These are phyloP conservation scores for Ustilago shanxiensis DNA, from an alignment of 1,284 basidiomycete species.

Conservation along the genomic window DNA sequence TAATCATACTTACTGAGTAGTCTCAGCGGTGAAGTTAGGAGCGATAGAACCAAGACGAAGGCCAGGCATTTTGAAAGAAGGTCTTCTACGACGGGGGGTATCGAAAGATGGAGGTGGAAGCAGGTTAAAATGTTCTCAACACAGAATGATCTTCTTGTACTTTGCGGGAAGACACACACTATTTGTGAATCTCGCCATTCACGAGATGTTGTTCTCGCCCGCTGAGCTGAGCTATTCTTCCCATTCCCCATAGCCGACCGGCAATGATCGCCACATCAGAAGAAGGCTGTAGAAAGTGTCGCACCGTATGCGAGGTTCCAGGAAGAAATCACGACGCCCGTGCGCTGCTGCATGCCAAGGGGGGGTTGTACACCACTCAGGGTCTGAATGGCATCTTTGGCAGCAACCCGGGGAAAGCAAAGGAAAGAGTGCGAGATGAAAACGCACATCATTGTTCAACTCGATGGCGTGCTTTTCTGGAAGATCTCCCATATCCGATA, in stretches of 20 bases:
- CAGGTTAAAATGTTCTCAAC: not conserved
- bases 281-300: too few species aligned
- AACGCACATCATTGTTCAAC: constrained; percentile 24
- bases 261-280: too few species aligned
- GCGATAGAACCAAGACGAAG: constrained; percentile 67
- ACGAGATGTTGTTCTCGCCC: too few species aligned
- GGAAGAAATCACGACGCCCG: too few species aligned
- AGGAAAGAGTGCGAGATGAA: too few species aligned
- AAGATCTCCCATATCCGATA: not conserved
- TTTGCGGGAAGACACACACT: not conserved
- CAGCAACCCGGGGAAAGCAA: too few species aligned
- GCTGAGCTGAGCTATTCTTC: too few species aligned
- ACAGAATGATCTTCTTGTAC: constrained; percentile 15
- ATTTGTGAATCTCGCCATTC: too few species aligned
- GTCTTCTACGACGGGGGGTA: not conserved
- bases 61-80: constrained; percentile 68
- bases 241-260: too few species aligned
- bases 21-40: constrained; percentile 68
- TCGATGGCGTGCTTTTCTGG: constrained; percentile 37
- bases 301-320: not conserved
- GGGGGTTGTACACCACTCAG: constrained; percentile 16
- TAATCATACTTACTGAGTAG: constrained; percentile 58
- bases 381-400: constrained; percentile 18
- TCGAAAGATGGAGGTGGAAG: constrained; percentile 10
- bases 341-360: not conserved